A percentile compares a stretch with the other conserved stretches of the same genome.
Evolutionary conservation across 164 flowering plant genomes (phyloP).

Genomic region (Liquidambar formosana): DNA sequence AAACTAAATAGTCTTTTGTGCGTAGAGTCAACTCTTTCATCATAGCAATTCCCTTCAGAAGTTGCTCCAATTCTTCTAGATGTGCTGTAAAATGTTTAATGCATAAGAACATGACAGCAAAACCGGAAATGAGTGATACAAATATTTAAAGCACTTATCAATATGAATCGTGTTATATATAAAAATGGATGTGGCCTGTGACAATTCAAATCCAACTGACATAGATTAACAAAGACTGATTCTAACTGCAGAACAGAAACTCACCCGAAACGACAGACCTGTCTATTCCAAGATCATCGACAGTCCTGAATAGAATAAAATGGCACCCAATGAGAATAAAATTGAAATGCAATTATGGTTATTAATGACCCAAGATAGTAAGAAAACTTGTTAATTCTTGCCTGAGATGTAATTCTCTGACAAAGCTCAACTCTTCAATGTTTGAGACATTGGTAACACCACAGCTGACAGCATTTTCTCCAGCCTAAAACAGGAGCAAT

Average conservation of each 20-base stretch:
- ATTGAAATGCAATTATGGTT: too few relatives aligned
- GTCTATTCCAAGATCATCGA: conserved; percentile 30
- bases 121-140: too few relatives aligned
- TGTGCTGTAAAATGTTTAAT: conserved; percentile 40
- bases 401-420: conserved; percentile 75
- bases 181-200: too few relatives aligned
- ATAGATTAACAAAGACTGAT: too few relatives aligned
- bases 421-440: conserved; percentile 60
- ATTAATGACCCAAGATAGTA: too few relatives aligned
- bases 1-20: conserved; percentile 85
- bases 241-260: background rate
- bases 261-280: conserved; percentile 25
- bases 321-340: too few relatives aligned
- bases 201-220: too few relatives aligned
- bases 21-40: conserved; percentile 92
- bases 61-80: conserved; percentile 81
- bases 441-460: conserved; percentile 61
- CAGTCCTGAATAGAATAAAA: conserved; percentile 23
- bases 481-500: conserved; percentile 51
- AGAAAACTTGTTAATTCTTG: background rate
- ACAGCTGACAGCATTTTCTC: conserved; percentile 81
- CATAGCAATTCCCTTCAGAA: conserved; percentile 89
- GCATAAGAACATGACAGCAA: too few relatives aligned
- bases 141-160: too few relatives aligned
- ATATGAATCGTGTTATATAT: too few relatives aligned